Conservation (phyloP, 139 green algal species). For the Tetraselmis striata region DNA sequence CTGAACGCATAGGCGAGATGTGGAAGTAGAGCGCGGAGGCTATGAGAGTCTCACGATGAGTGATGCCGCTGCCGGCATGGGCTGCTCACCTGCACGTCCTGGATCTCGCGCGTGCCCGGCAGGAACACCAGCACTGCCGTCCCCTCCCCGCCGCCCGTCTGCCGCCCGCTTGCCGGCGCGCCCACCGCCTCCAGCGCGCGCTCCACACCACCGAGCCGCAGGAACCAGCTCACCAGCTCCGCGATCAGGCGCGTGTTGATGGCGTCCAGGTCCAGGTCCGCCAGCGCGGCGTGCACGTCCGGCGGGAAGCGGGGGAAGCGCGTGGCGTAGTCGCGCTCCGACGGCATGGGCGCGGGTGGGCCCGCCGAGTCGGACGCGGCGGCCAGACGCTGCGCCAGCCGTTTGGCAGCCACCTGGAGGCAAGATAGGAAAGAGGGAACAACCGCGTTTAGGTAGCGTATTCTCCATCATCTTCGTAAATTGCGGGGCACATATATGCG, state of each 20-base stretch:
- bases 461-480: too few relatives aligned
- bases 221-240: too few relatives aligned
- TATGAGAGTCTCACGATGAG: too few relatives aligned
- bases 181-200: not conserved
- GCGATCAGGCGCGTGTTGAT: not conserved
- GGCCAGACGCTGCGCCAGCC: too few relatives aligned
- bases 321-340: not conserved
- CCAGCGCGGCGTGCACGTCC: not conserved
- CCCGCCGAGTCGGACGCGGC: too few relatives aligned
- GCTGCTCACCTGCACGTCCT: not conserved
- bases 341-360: not conserved
- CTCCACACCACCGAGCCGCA: too few relatives aligned
- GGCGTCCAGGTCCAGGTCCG: not conserved
- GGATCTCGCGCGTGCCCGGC: conserved; percentile 3
- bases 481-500: not conserved
- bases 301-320: not conserved
- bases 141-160: not conserved
- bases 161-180: too few relatives aligned
- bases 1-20: not conserved
- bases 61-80: too few relatives aligned
- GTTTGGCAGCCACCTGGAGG: not conserved
- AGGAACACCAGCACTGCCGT: conserved; percentile 5
- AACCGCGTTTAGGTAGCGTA: too few relatives aligned
- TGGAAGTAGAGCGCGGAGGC: not conserved
- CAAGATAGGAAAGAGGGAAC: not conserved